Base-by-base conservation (phyloP, 345 rosid species). In the Dipteronia dyeriana region DNA sequence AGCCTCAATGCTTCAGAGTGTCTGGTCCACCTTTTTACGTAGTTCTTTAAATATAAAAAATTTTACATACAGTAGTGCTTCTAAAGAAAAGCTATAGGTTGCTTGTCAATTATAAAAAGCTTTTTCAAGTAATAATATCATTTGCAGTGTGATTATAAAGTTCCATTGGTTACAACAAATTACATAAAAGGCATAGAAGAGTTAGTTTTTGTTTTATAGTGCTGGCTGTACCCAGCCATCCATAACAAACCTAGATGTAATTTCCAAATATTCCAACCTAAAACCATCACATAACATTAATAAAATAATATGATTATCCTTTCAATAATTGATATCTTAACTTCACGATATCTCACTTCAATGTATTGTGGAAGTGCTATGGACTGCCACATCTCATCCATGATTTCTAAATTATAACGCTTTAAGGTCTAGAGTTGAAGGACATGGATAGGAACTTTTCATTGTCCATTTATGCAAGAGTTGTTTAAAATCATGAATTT, bases 321-420 rank as follows among this genome's bases (percentile, higher is more conserved):
- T 60, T 41, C 23, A 41, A 20, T 4, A 39, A 67, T 34, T 19
- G 38, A 39, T 66, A 73, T n/a, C 49, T 59, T 34, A 71, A 54
- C 71, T 34, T 76, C 29, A 54, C 29, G 41, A 49, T 41, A 67
- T 67, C 25, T 67, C 71, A 41, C 70, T 62, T 39, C 54, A 56
- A 51, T 31, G 23, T 29, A 9, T 45, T 80, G n/a, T 66, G 22
- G 57, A 60, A 51, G 53, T 65, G 20, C 56, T 9, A 43, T 29
- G 59, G 49, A 45, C 53, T 17, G 66, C 71, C 59, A 49, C 78
- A 45, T 11, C 54, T 63, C 63, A 64, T 76, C 22, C 47, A 38
- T n/a, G 23, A 17, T 34, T 66, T 34, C 49, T 41, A 17, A 9
- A 66, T n/a, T 41, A 31, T 66, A 7, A 22, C 1, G 10, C 12